Evolutionary conservation across 768 basidiomycete species (phyloP).

Genomic region (Kwoniella pini): DNA sequence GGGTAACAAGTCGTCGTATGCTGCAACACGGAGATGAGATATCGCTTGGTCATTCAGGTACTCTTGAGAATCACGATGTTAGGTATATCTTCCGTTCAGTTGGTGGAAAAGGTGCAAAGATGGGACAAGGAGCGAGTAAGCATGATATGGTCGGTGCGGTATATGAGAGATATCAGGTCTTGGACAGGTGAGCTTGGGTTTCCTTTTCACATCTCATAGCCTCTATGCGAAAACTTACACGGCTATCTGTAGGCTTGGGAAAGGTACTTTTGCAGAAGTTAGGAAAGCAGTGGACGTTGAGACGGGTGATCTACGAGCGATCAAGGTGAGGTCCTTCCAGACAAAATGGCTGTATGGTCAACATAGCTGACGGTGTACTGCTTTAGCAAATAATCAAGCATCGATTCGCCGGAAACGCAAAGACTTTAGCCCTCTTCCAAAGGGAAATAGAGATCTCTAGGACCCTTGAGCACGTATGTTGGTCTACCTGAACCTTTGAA

Average conservation of each 20-base stretch:
- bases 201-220: not conserved
- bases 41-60: constrained; percentile 68
- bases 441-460: constrained; percentile 80
- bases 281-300: constrained; percentile 72
- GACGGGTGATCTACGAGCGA: constrained; percentile 75
- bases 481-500: not conserved
- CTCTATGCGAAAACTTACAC: not conserved
- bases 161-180: constrained; percentile 55
- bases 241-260: constrained; percentile 62
- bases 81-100: constrained; percentile 53
- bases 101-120: constrained; percentile 21
- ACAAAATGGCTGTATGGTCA: too few relatives aligned
- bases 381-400: constrained; percentile 52
- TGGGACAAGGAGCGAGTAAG: constrained; percentile 29
- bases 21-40: constrained; percentile 82
- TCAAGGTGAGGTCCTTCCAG: constrained; percentile 70
- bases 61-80: constrained; percentile 61
- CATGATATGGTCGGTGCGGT: constrained; percentile 54
- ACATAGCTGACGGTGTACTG: too few relatives aligned
- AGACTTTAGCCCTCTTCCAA: constrained; percentile 59
- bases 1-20: constrained; percentile 64
- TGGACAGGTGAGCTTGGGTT: constrained; percentile 44
- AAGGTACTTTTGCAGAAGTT: constrained; percentile 89
- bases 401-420: constrained; percentile 41
- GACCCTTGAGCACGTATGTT: constrained; percentile 64